These are phyloP conservation scores for Micromonas commoda DNA, from an alignment of 139 green algal genomes.

Conservation along the genomic window DNA sequence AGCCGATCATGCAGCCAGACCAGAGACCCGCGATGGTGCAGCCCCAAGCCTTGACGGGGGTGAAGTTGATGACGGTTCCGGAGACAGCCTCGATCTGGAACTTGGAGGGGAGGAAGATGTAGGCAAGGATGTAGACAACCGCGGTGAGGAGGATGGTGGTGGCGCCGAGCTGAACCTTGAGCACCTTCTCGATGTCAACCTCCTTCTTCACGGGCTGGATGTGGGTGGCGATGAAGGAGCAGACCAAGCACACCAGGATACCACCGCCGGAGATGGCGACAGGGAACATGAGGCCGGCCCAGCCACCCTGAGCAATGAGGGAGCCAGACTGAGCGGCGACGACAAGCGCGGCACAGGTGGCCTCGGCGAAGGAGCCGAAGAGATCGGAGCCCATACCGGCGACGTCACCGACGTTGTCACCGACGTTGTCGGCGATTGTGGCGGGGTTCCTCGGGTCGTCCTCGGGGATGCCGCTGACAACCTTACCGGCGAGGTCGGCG, in stretches of 20 bases:
- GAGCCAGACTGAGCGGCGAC: conserved; percentile 51
- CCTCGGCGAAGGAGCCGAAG: conserved; percentile 52
- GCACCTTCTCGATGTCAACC: conserved; percentile 32
- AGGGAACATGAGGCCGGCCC: conserved; percentile 38
- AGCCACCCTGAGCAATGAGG: conserved; percentile 48
- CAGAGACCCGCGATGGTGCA: conserved; percentile 41
- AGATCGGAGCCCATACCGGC: conserved; percentile 56
- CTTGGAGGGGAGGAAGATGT: conserved; percentile 27
- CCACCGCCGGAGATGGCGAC: conserved; percentile 47
- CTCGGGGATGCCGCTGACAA: conserved; percentile 58
- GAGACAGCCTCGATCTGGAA: conserved; percentile 31
- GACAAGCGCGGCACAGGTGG: conserved; percentile 58
- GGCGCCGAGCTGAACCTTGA: conserved; percentile 43
- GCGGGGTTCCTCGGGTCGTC: conserved; percentile 62
- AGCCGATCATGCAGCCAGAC: conserved; percentile 41
- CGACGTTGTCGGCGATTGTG: conserved; percentile 56
- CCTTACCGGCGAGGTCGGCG: conserved; percentile 61
- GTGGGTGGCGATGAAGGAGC: conserved; percentile 43
- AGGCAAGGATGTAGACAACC: conserved; percentile 36
- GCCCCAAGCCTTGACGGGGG: conserved; percentile 36
- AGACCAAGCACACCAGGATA: conserved; percentile 42
- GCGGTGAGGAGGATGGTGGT: conserved; percentile 45
- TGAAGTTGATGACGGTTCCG: background rate
- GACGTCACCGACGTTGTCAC: conserved; percentile 63
- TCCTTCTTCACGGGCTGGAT: conserved; percentile 29